Evolutionary conservation across 768 basidiomycete species (phyloP), one percentile per base, ranked within the genome.

Genomic region (Boletus tomentosulus): DNA sequence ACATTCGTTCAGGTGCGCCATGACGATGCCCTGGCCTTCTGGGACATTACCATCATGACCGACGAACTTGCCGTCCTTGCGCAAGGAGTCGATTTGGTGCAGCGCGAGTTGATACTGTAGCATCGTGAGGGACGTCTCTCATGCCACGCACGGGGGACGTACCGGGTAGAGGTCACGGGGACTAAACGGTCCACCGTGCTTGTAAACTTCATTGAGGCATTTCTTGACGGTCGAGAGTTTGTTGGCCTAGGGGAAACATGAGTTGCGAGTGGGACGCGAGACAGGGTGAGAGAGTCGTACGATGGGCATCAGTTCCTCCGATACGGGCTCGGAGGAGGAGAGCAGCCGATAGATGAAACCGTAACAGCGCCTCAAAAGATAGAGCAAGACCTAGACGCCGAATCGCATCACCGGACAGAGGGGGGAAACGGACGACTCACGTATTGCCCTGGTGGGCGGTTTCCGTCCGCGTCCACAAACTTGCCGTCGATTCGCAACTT

Each of bases 401-500:
- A 15, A 24, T 15, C 42, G 37, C 9, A 55, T 55, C 35, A 52
- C 3, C 12, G 30, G 30, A 42, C 6, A 34, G 8, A 22, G 46
- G 48, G 28, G 3, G 49, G 27, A 19, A 27, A 49, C 15, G 28
- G 24, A 12, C 2, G 16, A 73, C 89, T 61, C 59, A 95, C 97
- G 68, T 92, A 97, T 87, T 99, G 97, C 10, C 97, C 96, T 51
- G 87, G 77, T 3, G 96, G 93, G 48, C 87, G 80, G 66, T 92
- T 88, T 3, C 95, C 97, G 38, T 98, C 94, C 0, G 87, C 79
- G 65, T 98, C 95, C 6, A 96, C 86, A 66, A 98, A 99, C 72
- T 97, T 96, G 53, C 97, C 97, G 57, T 98, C 93, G 6, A 98
- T 83, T 24, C 97, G 77, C 93, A 98, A 93, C 71, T 89, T 87